Evolutionary conservation across 768 basidiomycete species (phyloP), one percentile per base, ranked within the genome.

Genomic region (Kwoniella heveanensis): DNA sequence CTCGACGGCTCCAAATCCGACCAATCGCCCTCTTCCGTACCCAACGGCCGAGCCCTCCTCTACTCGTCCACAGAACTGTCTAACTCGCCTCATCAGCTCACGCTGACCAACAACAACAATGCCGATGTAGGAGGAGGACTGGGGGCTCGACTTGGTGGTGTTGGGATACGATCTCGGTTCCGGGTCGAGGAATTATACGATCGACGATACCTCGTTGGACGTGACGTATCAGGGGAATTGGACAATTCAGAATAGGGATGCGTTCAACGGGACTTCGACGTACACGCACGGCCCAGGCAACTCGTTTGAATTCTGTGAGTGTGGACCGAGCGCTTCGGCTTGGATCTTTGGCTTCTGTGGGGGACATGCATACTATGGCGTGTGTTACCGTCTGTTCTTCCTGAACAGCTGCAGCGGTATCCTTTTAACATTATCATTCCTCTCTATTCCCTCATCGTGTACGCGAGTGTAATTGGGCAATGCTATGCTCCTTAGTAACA

Each of bases 261-360:
- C 78, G 60, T 76, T 57, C 46, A 76, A 76, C 30, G 72, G 73
- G 10, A 67, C 72, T 0, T 69, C 76, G 10, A 76, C 64, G 19
- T 80, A 79, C 54, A 77, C 77, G 5, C 57, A 69, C 30, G 71
- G 68, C 1, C 66, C 73, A 0, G 70, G 67, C 21, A 74, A 75
- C 51, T 47, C 54, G 0, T 67, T 77, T 65, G 55, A 66, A 49
- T 79, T 80, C 58, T 49, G 48, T 26, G 74, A 60, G 58, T 58
- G 12, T 19, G 32, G 32, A 13, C 32, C 32, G n/a, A n/a, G n/a
- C n/a, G n/a, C n/a, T n/a, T n/a, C n/a, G n/a, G n/a, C n/a, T n/a
- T n/a, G n/a, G n/a, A n/a, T n/a, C n/a, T n/a, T n/a, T n/a, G n/a
- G n/a, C n/a, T n/a, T n/a, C n/a, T n/a, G n/a, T n/a, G n/a, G n/a